Conservation (phyloP, 257 asterid species). For the Linderniella brevidens region DNA sequence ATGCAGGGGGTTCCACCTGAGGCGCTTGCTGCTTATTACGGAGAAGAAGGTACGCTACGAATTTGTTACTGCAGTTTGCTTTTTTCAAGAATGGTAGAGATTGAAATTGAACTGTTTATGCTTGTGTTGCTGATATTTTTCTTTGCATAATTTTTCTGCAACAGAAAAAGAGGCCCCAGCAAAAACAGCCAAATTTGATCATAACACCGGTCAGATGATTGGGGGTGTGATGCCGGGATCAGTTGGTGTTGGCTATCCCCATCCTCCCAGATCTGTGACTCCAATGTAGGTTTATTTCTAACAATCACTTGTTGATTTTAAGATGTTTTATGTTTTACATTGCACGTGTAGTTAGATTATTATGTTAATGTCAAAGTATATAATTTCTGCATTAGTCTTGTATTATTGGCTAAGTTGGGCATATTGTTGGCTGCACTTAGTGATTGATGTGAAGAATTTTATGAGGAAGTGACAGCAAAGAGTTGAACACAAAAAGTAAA, state of each 20-base stretch:
- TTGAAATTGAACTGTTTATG: background rate
- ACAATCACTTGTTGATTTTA: background rate
- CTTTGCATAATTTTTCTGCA: conserved; percentile 6
- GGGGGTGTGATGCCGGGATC: conserved; percentile 39
- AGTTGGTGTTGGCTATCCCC: conserved; percentile 37
- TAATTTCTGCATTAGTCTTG: no score
- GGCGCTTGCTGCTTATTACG: conserved; percentile 74
- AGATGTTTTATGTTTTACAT: background rate
- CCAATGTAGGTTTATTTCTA: conserved; percentile 28
- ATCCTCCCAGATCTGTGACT: conserved; percentile 27
- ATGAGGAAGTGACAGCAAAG: no score
- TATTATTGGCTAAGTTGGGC: no score
- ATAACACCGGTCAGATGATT: conserved; percentile 33
- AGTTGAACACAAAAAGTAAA: no score
- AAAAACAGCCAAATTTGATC: conserved; percentile 59
- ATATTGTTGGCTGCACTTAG: no score
- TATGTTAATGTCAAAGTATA: background rate
- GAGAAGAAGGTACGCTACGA: conserved; percentile 63
- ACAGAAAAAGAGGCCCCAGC: conserved; percentile 64
- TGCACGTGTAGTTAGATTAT: background rate
- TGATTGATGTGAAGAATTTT: no score
- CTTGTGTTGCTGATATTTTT: conserved; percentile 9
- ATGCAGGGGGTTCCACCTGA: conserved; percentile 97
- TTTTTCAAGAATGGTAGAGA: background rate
- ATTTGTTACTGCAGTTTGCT: background rate